Evolutionary conservation across 768 basidiomycete genomes (phyloP).

Genomic region (Scleroderma citrinum): DNA sequence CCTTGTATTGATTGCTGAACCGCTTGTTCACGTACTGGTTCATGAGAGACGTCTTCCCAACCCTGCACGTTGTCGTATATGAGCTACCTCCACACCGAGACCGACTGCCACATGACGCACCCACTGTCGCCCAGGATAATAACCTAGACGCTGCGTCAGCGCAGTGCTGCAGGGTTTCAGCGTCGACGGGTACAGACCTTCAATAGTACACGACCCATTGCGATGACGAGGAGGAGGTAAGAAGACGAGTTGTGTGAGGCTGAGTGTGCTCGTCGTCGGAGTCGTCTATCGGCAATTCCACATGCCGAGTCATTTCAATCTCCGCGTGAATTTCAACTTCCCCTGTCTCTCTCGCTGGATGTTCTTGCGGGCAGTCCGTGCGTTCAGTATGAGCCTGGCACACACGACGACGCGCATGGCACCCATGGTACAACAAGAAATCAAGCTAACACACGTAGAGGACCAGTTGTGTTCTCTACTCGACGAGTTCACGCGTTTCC

Average conservation of each 20-base stretch:
- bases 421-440: conserved; percentile 27
- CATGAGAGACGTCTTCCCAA: conserved; percentile 99
- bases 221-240: neutral
- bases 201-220: conserved; percentile 82
- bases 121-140: conserved; percentile 99
- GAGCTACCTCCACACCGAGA: neutral
- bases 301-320: conserved; percentile 14
- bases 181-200: conserved; percentile 48
- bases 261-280: neutral
- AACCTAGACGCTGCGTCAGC: conserved; percentile 47
- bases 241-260: neutral
- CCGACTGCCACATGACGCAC: conserved; percentile 39
- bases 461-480: conserved; percentile 67
- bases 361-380: too few species aligned
- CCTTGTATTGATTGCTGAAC: conserved; percentile 99
- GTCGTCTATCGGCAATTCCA: neutral
- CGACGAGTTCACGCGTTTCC: conserved; percentile 63
- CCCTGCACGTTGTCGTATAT: conserved; percentile 41
- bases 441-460: conserved; percentile 66
- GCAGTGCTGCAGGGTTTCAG: neutral
- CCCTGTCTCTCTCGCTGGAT: neutral
- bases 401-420: conserved; percentile 30
- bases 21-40: conserved; percentile 99
- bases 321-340: conserved; percentile 20
- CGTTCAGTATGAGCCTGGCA: conserved; percentile 3